Evolutionary conservation across 2,329 filamentous ascomycete genomes (phyloP), one percentile per base, ranked within the genome.

Genomic region (Epichloe gansuensis): DNA sequence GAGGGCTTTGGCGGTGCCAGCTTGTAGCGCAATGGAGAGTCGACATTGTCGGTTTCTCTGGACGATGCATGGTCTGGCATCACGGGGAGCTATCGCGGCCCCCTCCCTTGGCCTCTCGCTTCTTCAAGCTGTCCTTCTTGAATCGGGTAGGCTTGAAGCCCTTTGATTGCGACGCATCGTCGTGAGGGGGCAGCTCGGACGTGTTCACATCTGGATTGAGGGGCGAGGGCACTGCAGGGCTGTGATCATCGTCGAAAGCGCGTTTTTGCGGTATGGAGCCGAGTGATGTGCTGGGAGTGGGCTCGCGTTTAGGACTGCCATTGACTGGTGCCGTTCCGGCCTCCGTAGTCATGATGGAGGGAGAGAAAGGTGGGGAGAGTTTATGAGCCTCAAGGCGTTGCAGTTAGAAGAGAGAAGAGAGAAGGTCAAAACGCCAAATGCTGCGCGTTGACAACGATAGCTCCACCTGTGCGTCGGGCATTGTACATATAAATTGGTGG

Each of bases 201-300:
- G 65, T 59, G 55, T 65, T 78, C 56, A 76, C 74, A 46, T 85
- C 81, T 46, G 83, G 82, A 60, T 90, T 90, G 56, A 91, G 77
- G 31, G 86, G 86, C 11, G 86, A 91, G 3, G 86, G 81, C 2
- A 89, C 75, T 12, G 82, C 76, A 4, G 86, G 86, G 55, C 77
- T 77, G 66, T 90, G 82, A 63, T 81, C 81, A 60, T 87, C 84
- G 55, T 86, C 83, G 34, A 85, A 73, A 23, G 74, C 71, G 54
- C 83, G 81, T 62, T 86, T 86, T 63, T 84, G 77, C 3, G 82
- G 80, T 25, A 84, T 70, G 9, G 74, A 74, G 49, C 75, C 69
- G 65, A 69, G 60, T 5, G 69, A 62, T 15, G 66, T 60, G 23
- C 64, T 65, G 31, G 72, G 69, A 6, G 69, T 73, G 17, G 68